Percentiles rank a stretch among this genome's conserved stretches.
These are phyloP conservation scores for Solanum habrochaites DNA, from an alignment of 257 asterid species.

Conservation along the genomic window DNA sequence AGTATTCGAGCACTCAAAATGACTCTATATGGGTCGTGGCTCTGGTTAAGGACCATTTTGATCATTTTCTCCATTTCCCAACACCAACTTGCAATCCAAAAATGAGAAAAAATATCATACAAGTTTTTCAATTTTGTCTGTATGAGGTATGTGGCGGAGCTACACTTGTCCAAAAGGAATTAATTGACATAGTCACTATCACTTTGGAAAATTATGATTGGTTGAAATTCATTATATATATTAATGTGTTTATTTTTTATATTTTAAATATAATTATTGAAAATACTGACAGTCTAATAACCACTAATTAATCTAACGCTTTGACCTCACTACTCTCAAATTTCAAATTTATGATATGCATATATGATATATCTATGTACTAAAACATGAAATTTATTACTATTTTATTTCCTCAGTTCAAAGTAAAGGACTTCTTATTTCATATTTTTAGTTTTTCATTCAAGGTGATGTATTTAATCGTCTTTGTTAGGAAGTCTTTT, in stretches of 20 bases:
- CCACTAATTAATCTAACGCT: not conserved
- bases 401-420: not conserved
- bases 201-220: not conserved
- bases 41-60: not conserved
- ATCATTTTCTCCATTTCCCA: not conserved
- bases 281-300: not conserved
- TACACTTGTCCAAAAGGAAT: not conserved
- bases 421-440: not conserved
- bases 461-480: rapidly evolving
- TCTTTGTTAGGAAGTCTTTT: not conserved
- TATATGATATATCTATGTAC: not conserved
- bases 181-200: not conserved
- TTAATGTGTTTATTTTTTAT: not conserved
- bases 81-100: not conserved
- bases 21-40: not conserved
- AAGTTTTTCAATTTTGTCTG: not conserved
- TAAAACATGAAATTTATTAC: not conserved
- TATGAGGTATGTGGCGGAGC: not conserved
- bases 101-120: not conserved
- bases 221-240: not conserved
- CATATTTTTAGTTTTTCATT: not conserved
- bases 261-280: not conserved
- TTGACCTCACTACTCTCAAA: not conserved
- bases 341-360: not conserved
- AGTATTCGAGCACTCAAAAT: not conserved